Conservation (phyloP, 2,329 filamentous ascomycete species). For the Byssochlamys sp. region DNA sequence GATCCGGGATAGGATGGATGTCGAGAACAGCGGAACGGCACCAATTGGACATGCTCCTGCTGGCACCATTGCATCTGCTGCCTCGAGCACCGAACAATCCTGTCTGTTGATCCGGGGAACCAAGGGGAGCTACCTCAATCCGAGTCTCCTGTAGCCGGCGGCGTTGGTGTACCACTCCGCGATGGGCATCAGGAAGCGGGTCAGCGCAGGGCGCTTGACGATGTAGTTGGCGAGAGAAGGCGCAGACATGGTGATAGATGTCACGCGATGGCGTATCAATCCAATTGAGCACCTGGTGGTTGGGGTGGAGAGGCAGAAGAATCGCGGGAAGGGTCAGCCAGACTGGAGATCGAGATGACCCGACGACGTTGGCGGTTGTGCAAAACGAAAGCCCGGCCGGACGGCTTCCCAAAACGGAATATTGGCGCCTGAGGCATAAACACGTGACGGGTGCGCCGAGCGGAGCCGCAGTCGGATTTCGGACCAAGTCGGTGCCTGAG, state of each 20-base stretch:
- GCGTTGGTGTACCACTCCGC: slow-evolving; percentile 82
- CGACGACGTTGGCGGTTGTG: slow-evolving; percentile 32
- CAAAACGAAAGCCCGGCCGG: slow-evolving; percentile 26
- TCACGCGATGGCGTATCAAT: slow-evolving; percentile 11
- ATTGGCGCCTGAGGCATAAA: background rate
- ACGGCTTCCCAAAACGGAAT: slow-evolving; percentile 22
- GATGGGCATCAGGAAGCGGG: slow-evolving; percentile 66
- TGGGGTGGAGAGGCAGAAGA: slow-evolving; percentile 21
- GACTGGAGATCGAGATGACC: slow-evolving; percentile 26
- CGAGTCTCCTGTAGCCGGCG: slow-evolving; percentile 85
- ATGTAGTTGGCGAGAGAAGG: slow-evolving; percentile 67
- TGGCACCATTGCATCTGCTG: background rate
- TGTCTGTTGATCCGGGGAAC: background rate
- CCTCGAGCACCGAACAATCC: background rate
- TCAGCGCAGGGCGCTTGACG: slow-evolving; percentile 75
- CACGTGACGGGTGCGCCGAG: background rate
- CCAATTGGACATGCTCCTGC: background rate
- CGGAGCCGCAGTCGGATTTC: background rate
- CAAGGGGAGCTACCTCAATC: slow-evolving; percentile 62
- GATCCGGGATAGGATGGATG: background rate
- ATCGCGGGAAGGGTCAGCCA: slow-evolving; percentile 16
- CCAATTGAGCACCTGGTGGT: slow-evolving; percentile 20
- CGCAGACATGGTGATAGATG: slow-evolving; percentile 52
- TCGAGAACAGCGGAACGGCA: background rate
- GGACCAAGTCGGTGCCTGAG: background rate